Base-by-base conservation (phyloP, 768 basidiomycete species). In the Psilocybe subaeruginosa region DNA sequence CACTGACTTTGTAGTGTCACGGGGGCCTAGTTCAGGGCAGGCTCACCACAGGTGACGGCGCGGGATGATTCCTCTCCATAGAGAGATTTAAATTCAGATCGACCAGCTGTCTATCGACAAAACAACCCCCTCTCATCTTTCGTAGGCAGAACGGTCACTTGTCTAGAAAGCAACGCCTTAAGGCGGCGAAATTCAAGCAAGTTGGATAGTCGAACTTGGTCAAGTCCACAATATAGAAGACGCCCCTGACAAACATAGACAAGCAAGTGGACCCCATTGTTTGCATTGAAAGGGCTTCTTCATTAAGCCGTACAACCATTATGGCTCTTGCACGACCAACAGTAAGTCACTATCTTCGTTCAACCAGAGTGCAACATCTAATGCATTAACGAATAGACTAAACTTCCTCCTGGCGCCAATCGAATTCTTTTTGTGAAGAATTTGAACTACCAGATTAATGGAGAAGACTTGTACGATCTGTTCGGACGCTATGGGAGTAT, bases 401-500 rank as follows among this genome's bases (percentile, higher is more conserved):
- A 94, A 72, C 85, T 95, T n/a, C 93, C 93, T 3, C 90, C 93
- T 27, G 93, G 93, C 56, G 94, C 93, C 16, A 95, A 95, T 72
- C 86, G 94, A 49, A 93, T 97, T 57, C 84, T 97, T 46, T 97
- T 95, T 68, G 92, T 95, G 29, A 96, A 96, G 76, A 97, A 97
- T 71, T 77, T 97, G 56, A 94, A 92, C 75, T 96, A 95, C 77
- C 88, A 89, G 74, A 95, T 95, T 66, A 94, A 89, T 33, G 95
- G 95, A 56, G 92, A 95, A 63, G 95, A 98, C 75, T 75, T 98
- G 67, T 98, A 98, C 74, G 97, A 99, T 78, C 81, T 99, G 64
- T 99, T 99, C 68, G 97, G 95, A 58, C 92, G 95, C 64, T 99
- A 99, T 78, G 97, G 97, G 50, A 92, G 92, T 68, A 92, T 99